Percentiles rank a stretch among this genome's conserved stretches.
Conservation (phyloP, 129 eudicot species). For the Arctium minus region DNA sequence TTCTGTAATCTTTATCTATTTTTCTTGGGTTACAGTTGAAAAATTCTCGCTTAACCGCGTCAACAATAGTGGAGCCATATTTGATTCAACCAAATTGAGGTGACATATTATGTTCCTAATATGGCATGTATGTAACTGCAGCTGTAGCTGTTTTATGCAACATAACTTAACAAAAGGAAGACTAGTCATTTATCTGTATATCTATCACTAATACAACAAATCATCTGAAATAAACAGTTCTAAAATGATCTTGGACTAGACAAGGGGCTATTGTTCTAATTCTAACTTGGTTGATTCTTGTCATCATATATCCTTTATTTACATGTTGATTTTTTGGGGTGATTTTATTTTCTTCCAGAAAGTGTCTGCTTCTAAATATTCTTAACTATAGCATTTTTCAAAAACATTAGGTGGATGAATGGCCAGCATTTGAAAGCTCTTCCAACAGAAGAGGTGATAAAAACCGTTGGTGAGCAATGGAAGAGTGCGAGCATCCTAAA, state of each 20-base stretch:
- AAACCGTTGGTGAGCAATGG: slow-evolving; percentile 73
- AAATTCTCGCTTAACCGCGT: slow-evolving; percentile 90
- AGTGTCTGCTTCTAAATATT: slow-evolving; percentile 7
- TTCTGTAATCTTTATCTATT: not conserved
- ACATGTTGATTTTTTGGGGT: slow-evolving; percentile 16
- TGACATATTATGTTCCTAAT: slow-evolving; percentile 15
- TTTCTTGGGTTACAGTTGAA: slow-evolving; percentile 63
- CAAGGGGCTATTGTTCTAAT: not conserved
- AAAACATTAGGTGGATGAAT: slow-evolving; percentile 88
- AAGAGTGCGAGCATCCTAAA: slow-evolving; percentile 54
- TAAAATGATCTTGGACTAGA: slow-evolving; percentile 1
- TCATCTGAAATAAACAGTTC: not conserved
- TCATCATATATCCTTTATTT: slow-evolving; percentile 7
- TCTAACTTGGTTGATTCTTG: not conserved
- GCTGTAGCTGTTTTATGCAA: not conserved
- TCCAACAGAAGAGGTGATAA: slow-evolving; percentile 58
- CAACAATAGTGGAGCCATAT: slow-evolving; percentile 91
- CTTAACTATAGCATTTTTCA: not conserved
- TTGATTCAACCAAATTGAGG: slow-evolving; percentile 87
- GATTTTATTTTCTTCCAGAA: not conserved
- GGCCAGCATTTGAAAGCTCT: slow-evolving; percentile 84
- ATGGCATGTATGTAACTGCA: not conserved
- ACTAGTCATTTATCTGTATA: not conserved
- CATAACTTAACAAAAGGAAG: not conserved
- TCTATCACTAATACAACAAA: not conserved